phyloP scores from a whole-genome alignment of 805 yeast genomes.

The Myxozyma geophila region DNA sequence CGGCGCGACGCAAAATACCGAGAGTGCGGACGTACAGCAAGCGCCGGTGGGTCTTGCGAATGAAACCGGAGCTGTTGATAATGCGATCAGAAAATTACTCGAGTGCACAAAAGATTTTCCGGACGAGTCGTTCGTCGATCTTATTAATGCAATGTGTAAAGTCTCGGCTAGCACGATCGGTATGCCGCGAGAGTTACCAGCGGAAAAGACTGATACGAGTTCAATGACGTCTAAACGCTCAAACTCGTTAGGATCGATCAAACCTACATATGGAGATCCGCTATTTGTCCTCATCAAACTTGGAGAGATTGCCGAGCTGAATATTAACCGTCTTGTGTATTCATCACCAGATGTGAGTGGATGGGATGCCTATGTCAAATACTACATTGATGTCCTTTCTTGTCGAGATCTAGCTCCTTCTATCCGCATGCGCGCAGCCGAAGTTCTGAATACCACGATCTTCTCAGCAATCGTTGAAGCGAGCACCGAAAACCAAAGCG shows the following conservation, averaged over 20 bases:
- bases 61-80: conserved; percentile 50
- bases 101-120: conserved; percentile 66
- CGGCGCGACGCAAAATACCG: background rate
- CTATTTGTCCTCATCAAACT: conserved; percentile 58
- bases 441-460: conserved; percentile 58
- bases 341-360: conserved; percentile 46
- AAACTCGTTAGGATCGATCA: background rate
- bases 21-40: background rate
- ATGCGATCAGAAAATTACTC: conserved; percentile 61
- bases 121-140: conserved; percentile 52
- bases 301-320: conserved; percentile 56
- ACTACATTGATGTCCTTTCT: conserved; percentile 53
- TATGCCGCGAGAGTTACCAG: background rate
- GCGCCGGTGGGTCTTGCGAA: conserved; percentile 13
- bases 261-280: conserved; percentile 31
- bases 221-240: background rate
- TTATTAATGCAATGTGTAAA: conserved; percentile 54
- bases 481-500: conserved; percentile 13
- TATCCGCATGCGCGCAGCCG: conserved; percentile 55
- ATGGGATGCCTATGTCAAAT: conserved; percentile 56
- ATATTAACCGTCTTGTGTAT: conserved; percentile 54
- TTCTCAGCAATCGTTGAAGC: conserved; percentile 33
- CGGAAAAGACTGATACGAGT: background rate
- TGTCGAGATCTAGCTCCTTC: conserved; percentile 52
- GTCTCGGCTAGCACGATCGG: conserved; percentile 41